These are phyloP conservation scores for Cydonia oblonga DNA, from an alignment of 331 rosid genomes.

Conservation along the genomic window DNA sequence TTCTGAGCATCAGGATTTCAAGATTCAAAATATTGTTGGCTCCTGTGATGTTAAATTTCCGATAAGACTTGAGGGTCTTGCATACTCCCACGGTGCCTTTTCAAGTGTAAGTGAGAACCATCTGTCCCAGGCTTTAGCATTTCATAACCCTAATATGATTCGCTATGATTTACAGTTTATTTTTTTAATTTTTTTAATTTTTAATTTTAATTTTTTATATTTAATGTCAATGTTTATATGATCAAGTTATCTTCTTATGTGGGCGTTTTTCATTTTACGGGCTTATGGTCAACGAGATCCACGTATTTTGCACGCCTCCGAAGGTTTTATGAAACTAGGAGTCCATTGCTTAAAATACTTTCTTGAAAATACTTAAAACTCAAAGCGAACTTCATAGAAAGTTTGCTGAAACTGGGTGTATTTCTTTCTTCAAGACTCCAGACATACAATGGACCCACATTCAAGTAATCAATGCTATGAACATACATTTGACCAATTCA, in stretches of 20 bases:
- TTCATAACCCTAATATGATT: not conserved
- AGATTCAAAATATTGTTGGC: conserved; percentile 91
- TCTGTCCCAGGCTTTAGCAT: not conserved
- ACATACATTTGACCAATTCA: not conserved
- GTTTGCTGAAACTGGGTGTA: not conserved
- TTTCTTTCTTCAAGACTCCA: not conserved
- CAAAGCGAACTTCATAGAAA: not conserved
- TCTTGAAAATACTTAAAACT: not conserved
- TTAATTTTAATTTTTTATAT: not conserved
- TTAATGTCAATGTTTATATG: not conserved
- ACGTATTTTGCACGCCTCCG: not conserved
- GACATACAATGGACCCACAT: not conserved
- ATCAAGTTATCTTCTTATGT: not conserved
- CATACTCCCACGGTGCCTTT: conserved; percentile 88
- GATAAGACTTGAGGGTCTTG: conserved; percentile 87
- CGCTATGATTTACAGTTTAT: not conserved
- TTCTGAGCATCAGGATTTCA: conserved; percentile 51
- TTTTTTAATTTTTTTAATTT: too few species aligned
- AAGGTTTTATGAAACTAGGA: not conserved
- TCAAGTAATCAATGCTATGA: not conserved
- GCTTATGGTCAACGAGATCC: not conserved
- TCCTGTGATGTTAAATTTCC: conserved; percentile 98
- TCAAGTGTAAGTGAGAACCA: conserved; percentile 57
- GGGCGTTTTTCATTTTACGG: not conserved
- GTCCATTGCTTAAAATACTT: not conserved